A percentile compares a stretch with the other conserved stretches of the same genome.
Evolutionary conservation across 179 eudicot species (phyloP).

Genomic region (Pouteria campechiana): DNA sequence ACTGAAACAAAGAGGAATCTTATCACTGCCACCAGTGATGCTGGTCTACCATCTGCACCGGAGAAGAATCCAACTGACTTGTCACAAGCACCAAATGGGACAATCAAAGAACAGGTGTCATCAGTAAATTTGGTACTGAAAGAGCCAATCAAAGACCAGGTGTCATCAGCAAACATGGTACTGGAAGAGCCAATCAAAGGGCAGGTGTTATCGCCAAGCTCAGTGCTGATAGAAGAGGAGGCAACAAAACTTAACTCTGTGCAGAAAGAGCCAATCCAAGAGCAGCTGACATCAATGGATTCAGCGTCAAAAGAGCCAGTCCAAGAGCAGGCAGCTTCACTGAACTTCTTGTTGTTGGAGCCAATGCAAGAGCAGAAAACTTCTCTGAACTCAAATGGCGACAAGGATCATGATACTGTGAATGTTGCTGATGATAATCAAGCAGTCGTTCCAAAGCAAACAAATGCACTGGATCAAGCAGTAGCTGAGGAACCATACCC

Average conservation of each 20-base stretch:
- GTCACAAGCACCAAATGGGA: constrained; percentile 4
- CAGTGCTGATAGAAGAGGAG: too few species aligned
- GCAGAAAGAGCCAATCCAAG: constrained; percentile 8
- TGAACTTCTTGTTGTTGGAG: constrained; percentile 6
- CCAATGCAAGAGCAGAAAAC: constrained; percentile 3
- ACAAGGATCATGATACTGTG: background rate
- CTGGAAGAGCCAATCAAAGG: constrained; percentile 6
- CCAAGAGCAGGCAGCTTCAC: constrained; percentile 8
- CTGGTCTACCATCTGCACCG: background rate
- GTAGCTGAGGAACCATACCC: too few species aligned
- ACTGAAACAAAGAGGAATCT: too few species aligned
- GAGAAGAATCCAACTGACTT: background rate
- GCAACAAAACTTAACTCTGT: background rate
- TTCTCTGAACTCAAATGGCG: background rate
- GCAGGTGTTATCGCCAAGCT: constrained; percentile 1
- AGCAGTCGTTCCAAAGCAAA: background rate
- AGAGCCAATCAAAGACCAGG: constrained; percentile 9
- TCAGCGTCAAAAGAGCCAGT: constrained; percentile 1
- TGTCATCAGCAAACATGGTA: constrained; percentile 1
- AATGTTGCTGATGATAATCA: background rate
- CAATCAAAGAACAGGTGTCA: constrained; percentile 10
- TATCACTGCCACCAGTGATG: background rate
- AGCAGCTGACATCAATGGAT: constrained; percentile 10
- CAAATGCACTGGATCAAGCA: constrained; percentile 4
- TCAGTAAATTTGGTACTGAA: constrained; percentile 4